Evolutionary conservation across 2,329 filamentous ascomycete genomes (phyloP), one percentile per base, ranked within the genome.

Genomic region (Sarocladium brachiariae): DNA sequence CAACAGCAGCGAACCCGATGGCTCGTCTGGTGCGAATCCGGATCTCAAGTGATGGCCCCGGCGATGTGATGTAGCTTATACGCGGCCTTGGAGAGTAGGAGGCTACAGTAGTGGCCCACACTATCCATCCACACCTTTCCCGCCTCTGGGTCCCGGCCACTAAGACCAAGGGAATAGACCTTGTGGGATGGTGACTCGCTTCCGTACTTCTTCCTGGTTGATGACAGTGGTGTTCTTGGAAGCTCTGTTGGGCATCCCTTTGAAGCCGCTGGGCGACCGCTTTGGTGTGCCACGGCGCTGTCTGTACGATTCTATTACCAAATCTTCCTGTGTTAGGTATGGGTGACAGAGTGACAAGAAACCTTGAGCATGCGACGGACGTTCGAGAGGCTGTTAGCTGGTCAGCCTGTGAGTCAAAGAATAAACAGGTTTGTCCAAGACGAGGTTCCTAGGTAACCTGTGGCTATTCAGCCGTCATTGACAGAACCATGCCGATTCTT

Each of bases 121-220:
- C 34, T 37, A n/a, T 25, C 14, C 30, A 45, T 45, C 25, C 43
- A 47, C 43, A 33, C 43, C 39, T 25, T 47, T 16, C 43, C 31
- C 43, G 43, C 27, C 27, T 27, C 43, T 25, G 27, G 24, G 25
- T 31, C 39, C 43, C 25, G 27, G 27, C 43, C 43, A 47, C 43
- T 47, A 47, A 18, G 27, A 47, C 27, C 43, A n/a, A 24, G 43
- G 43, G 43, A 25, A 47, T 31, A 13, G 43, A 16, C 43, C 43
- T 47, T 47, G 43, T 47, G 43, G 25, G 43, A 55, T 53, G 48
- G 54, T 45, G 53, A 50, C 50, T 54, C 50, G 51, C 57, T 59
- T n/a, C n/a, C n/a, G 50, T 55, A 54, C 55, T 50, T 55, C n/a
- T 14, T 34, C 13, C 24, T n/a, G 33, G 37, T 13, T 21, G n/a